Percentiles rank a stretch among this genome's conserved stretches.
phyloP scores from a whole-genome alignment of 371 early-diverging fungal genomes.

The Actinomortierella ambigua region DNA sequence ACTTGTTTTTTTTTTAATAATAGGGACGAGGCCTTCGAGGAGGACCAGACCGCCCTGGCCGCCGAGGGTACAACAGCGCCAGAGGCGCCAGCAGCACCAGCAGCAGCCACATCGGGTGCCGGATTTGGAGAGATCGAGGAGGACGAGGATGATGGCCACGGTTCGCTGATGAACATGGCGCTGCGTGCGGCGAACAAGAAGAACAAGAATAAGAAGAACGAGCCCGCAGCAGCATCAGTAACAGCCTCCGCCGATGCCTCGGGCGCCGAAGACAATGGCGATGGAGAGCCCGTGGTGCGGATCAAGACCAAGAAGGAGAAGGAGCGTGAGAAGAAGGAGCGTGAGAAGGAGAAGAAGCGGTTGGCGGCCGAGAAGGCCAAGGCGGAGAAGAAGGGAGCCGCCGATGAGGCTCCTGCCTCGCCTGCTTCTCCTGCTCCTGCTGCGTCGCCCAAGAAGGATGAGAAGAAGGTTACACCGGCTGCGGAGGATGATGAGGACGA shows the following conservation, averaged over 20 bases:
- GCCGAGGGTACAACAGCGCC: slow-evolving; percentile 18
- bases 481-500: slow-evolving; percentile 35
- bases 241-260: neutral
- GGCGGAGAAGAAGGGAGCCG: slow-evolving; percentile 40
- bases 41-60: slow-evolving; percentile 39
- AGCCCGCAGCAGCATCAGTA: slow-evolving; percentile 12
- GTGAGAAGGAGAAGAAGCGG: slow-evolving; percentile 55
- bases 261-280: slow-evolving; percentile 10
- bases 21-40: slow-evolving; percentile 39
- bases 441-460: slow-evolving; percentile 18
- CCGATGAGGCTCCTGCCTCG: neutral
- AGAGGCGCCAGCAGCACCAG: slow-evolving; percentile 23
- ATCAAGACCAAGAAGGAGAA: slow-evolving; percentile 66
- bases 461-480: slow-evolving; percentile 37
- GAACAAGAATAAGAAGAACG: slow-evolving; percentile 47
- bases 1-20: too few species aligned
- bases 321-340: slow-evolving; percentile 61
- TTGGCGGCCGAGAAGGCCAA: slow-evolving; percentile 38
- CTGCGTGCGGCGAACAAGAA: slow-evolving; percentile 52
- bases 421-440: too few species aligned
- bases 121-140: slow-evolving; percentile 14
- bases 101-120: slow-evolving; percentile 20
- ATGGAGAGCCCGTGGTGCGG: slow-evolving; percentile 44
- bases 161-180: slow-evolving; percentile 43
- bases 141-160: slow-evolving; percentile 41